Percentiles rank a stretch among this genome's conserved stretches.
Conservation (phyloP, 2,329 filamentous ascomycete species). For the Dactylellina sp. region DNA sequence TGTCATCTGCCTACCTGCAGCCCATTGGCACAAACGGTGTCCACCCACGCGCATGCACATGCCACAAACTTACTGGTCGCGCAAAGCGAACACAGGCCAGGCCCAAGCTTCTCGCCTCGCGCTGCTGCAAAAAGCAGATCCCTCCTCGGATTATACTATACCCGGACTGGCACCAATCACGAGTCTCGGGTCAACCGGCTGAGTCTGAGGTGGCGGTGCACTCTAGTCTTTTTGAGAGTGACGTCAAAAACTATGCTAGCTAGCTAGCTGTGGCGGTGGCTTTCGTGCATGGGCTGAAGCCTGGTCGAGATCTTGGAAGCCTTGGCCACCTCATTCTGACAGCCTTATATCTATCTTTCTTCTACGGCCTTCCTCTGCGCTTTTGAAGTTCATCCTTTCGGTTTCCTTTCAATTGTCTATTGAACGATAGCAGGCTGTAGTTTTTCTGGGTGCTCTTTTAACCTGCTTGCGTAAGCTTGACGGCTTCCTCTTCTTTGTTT, state of each 20-base stretch:
- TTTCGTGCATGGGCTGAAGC: conserved; percentile 13
- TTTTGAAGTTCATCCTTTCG: background rate
- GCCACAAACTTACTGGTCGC: conserved; percentile 22
- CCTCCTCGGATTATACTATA: conserved; percentile 6
- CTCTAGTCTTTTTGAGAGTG: background rate
- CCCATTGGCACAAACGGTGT: background rate
- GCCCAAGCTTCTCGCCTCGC: conserved; percentile 15
- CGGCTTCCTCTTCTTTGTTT: background rate
- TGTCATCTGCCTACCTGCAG: background rate
- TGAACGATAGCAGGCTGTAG: background rate
- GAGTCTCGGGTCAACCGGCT: background rate
- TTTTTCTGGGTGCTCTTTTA: background rate
- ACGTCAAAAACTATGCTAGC: conserved; percentile 35
- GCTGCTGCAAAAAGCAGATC: conserved; percentile 12
- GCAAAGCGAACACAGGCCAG: conserved; percentile 18
- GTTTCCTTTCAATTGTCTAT: background rate
- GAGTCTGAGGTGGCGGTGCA: conserved; percentile 44
- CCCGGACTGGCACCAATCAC: background rate
- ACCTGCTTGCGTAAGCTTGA: conserved; percentile 17
- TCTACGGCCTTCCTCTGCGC: background rate
- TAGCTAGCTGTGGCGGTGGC: conserved; percentile 25
- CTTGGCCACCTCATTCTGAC: background rate
- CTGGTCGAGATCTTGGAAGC: background rate
- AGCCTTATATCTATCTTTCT: background rate
- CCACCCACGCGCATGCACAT: conserved; percentile 26